These are phyloP conservation scores for Westerdykella sp. DNA, from an alignment of 2,329 filamentous ascomycete species.

Conservation along the genomic window DNA sequence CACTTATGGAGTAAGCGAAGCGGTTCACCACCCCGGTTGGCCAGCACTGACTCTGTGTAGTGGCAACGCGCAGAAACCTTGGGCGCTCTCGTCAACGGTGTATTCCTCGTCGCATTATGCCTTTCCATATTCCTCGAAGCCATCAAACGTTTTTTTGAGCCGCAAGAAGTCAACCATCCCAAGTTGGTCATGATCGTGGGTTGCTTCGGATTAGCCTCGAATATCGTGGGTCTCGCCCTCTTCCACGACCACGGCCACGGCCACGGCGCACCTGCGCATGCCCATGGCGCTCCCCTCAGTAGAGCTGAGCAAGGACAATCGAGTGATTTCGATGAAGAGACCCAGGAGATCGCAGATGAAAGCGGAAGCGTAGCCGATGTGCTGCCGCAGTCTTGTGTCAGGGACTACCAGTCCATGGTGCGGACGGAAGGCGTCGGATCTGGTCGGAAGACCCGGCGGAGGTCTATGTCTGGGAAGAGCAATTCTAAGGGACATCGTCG, in stretches of 20 bases:
- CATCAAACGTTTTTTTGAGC: constrained; percentile 83
- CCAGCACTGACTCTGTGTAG: constrained; percentile 40
- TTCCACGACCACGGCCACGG: constrained; percentile 25
- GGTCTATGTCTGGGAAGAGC: constrained; percentile 26
- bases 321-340: constrained; percentile 41
- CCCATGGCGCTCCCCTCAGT: constrained; percentile 39
- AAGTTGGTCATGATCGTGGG: constrained; percentile 76
- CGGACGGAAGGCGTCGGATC: background rate
- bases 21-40: background rate
- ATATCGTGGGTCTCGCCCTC: constrained; percentile 48
- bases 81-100: constrained; percentile 92
- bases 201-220: constrained; percentile 59
- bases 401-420: constrained; percentile 40
- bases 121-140: constrained; percentile 95
- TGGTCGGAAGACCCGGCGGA: constrained; percentile 13
- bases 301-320: constrained; percentile 50
- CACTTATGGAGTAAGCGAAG: constrained; percentile 74
- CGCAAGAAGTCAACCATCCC: constrained; percentile 78
- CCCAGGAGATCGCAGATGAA: constrained; percentile 49
- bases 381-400: constrained; percentile 57
- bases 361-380: constrained; percentile 55
- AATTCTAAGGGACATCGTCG: constrained; percentile 51
- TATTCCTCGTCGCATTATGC: constrained; percentile 94
- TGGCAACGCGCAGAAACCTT: constrained; percentile 97
- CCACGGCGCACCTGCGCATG: constrained; percentile 43